Percentiles rank a stretch among this genome's conserved stretches.
Evolutionary conservation across 495 filamentous ascomycete genomes (phyloP).

Genomic region (Opeltia flavorubescens): DNA sequence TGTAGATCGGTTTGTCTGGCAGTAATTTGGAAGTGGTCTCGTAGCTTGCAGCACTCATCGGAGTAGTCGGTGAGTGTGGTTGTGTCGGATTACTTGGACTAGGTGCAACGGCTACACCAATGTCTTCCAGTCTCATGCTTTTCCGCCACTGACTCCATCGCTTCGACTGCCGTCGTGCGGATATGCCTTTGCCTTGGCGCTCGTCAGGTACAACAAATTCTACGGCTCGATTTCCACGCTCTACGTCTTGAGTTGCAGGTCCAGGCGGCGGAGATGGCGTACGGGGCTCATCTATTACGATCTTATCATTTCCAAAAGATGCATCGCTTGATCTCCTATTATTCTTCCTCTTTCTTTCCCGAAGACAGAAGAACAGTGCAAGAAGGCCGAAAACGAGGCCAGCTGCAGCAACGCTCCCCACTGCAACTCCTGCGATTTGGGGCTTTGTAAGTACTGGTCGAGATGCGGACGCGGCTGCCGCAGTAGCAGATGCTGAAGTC

Average conservation of each 20-base stretch:
- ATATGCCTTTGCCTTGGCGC: conserved; percentile 7
- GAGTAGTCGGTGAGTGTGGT: conserved; percentile 11
- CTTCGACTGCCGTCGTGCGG: conserved; percentile 4
- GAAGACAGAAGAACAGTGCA: conserved; percentile 11
- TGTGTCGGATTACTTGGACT: neutral
- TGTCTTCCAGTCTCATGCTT: conserved; percentile 10
- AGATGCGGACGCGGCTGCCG: neutral
- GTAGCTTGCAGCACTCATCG: conserved; percentile 9
- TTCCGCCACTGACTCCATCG: conserved; percentile 12
- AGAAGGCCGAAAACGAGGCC: conserved; percentile 11
- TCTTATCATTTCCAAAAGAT: conserved; percentile 13
- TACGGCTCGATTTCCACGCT: neutral
- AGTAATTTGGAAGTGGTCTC: conserved; percentile 12
- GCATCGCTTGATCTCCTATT: conserved; percentile 10
- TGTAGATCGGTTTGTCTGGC: conserved; percentile 16
- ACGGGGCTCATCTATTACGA: conserved; percentile 8
- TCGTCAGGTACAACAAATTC: conserved; percentile 1
- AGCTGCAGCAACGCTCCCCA: conserved; percentile 13
- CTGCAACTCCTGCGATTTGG: conserved; percentile 14
- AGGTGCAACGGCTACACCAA: conserved; percentile 12
- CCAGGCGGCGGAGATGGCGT: conserved; percentile 5
- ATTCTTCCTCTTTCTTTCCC: conserved; percentile 4
- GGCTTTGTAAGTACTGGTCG: conserved; percentile 12
- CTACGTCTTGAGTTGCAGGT: conserved; percentile 6
- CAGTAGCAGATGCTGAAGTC: neutral